Conservation (phyloP, 2,329 filamentous ascomycete genomes). For the Aspergillus oerlinghausenensis region DNA sequence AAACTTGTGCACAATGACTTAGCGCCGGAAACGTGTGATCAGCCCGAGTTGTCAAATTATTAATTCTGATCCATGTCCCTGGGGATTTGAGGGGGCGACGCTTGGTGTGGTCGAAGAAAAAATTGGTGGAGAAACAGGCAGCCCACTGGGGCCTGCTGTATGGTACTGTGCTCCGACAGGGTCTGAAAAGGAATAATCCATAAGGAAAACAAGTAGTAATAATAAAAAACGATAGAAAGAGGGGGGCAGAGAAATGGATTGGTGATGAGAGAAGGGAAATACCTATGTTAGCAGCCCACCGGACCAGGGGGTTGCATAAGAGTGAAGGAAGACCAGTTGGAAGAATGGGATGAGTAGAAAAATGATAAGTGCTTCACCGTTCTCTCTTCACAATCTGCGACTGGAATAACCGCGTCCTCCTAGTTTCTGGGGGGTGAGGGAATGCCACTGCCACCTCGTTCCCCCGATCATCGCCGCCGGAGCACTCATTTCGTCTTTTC, state of each 20-base stretch:
- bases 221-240: conserved; percentile 1
- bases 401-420: background rate
- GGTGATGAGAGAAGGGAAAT: background rate
- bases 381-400: background rate
- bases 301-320: background rate
- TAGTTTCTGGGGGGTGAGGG: background rate
- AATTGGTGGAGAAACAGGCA: background rate
- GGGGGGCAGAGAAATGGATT: background rate
- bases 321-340: background rate
- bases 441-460: conserved; percentile 2
- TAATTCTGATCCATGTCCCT: conserved; percentile 6
- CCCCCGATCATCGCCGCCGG: conserved; percentile 13
- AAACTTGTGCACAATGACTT: conserved; percentile 22
- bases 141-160: background rate
- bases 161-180: background rate
- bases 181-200: background rate
- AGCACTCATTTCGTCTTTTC: conserved; percentile 12
- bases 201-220: background rate
- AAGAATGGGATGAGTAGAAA: background rate
- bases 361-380: background rate
- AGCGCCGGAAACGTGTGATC: conserved; percentile 28
- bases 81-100: background rate
- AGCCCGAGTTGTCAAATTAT: conserved; percentile 18
- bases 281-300: background rate
- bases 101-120: background rate